A percentile compares a stretch with the other conserved stretches of the same genome.
Evolutionary conservation across 805 yeast species (phyloP).

Genomic region (Candida piceae): DNA sequence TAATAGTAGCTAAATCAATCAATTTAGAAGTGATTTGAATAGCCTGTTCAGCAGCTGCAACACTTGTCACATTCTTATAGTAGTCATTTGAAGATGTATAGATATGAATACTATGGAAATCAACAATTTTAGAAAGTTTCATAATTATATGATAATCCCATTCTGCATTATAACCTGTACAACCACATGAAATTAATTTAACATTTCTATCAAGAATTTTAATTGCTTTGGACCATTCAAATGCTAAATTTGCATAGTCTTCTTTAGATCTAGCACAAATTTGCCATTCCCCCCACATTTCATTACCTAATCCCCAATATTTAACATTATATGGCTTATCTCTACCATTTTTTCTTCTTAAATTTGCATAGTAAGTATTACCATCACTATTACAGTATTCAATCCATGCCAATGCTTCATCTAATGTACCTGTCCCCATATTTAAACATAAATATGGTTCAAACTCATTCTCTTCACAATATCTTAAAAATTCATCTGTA

Average conservation of each 20-base stretch:
- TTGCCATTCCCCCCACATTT: slow-evolving; percentile 35
- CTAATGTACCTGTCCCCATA: slow-evolving; percentile 34
- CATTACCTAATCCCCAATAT: slow-evolving; percentile 34
- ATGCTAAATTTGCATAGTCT: slow-evolving; percentile 27
- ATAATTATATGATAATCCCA: slow-evolving; percentile 30
- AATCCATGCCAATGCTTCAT: slow-evolving; percentile 32
- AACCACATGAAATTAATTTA: slow-evolving; percentile 28
- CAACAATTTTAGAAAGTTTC: slow-evolving; percentile 22
- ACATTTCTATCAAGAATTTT: slow-evolving; percentile 28
- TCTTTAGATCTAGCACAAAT: slow-evolving; percentile 29
- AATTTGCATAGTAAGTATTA: slow-evolving; percentile 31
- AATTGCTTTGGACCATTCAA: slow-evolving; percentile 33
- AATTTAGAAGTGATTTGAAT: slow-evolving; percentile 26
- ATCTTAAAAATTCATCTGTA: slow-evolving; percentile 32
- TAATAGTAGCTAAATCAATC: slow-evolving; percentile 27
- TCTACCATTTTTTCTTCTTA: slow-evolving; percentile 31
- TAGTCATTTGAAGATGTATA: slow-evolving; percentile 26
- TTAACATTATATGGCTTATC: slow-evolving; percentile 31
- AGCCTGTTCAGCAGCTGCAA: slow-evolving; percentile 30
- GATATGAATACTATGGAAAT: slow-evolving; percentile 30
- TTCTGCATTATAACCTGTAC: slow-evolving; percentile 23
- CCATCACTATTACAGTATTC: slow-evolving; percentile 30
- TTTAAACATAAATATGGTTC: slow-evolving; percentile 32
- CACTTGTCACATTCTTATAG: slow-evolving; percentile 25
- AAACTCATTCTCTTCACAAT: slow-evolving; percentile 27